Evolutionary conservation across 164 flowering plant genomes (phyloP).

Genomic region (Sextonia rubra): DNA sequence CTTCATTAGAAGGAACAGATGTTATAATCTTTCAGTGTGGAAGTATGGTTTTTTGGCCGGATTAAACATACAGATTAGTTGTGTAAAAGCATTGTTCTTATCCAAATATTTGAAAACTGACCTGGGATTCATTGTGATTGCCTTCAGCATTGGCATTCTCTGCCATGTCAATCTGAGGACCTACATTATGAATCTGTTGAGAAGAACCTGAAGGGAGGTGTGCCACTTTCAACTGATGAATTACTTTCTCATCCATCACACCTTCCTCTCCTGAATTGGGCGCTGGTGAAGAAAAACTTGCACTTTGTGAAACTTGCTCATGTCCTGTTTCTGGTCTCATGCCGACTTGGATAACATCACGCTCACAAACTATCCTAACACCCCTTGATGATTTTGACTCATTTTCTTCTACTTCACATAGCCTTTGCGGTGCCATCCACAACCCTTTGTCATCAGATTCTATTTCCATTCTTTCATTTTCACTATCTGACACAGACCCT

Average conservation of each 20-base stretch:
- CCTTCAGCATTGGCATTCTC: constrained; percentile 15
- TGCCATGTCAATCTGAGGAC: neutral
- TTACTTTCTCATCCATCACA: constrained; percentile 11
- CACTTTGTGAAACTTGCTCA: neutral
- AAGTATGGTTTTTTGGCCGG: too few species aligned
- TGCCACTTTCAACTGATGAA: constrained; percentile 8
- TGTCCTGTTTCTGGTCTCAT: neutral
- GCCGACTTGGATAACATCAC: constrained; percentile 12
- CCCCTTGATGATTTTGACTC: constrained; percentile 18
- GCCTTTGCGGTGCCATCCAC: constrained; percentile 13
- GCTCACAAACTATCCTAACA: constrained; percentile 14
- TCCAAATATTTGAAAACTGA: constrained; percentile 18
- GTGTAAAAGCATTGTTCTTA: too few species aligned
- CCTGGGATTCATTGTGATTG: constrained; percentile 28
- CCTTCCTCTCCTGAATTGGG: neutral
- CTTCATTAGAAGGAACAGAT: too few species aligned
- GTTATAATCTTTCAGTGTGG: too few species aligned
- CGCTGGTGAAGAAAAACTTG: constrained; percentile 21
- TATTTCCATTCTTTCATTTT: constrained; percentile 8
- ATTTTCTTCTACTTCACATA: constrained; percentile 22
- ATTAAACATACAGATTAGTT: too few species aligned
- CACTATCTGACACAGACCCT: too few species aligned
- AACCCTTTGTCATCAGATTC: constrained; percentile 15
- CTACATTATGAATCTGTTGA: neutral
- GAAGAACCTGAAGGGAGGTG: constrained; percentile 10